Base-by-base conservation (phyloP, 1,284 basidiomycete species). In the Pseudozyma thailandica region DNA sequence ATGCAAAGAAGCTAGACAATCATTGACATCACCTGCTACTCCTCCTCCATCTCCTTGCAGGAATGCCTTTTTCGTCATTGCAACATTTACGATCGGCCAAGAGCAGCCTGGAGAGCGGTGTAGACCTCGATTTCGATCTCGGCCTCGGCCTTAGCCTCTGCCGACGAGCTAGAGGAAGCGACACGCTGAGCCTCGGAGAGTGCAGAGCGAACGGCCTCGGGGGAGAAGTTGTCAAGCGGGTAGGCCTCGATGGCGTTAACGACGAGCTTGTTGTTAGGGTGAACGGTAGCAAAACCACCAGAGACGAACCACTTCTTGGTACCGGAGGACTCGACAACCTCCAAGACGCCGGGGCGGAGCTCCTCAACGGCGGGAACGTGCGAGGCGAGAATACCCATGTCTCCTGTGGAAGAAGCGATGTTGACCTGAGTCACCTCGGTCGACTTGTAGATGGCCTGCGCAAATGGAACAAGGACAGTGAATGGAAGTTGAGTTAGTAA, bases 181-280 rank as follows among this genome's bases (percentile, higher is more conserved):
- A 92, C 91, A 82, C 89, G 90, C 84, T 92, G 87, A 30, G 94
- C 94, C 83, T 98, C 96, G 78, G 90, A 87, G 48, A 98, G 89
- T 83, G 92, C 93, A 35, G 90, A 86, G 75, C 93, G 92, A 77
- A 98, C 88, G 76, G 92, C 92, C 87, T 95, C 93, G 20, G 87
- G 75, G 3, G 93, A 94, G 85, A 96, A 98, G 54, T 90, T 87
- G 68, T 96, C 94, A 31, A 99, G 86, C 43, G 92, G 90, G 79
- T 94, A 95, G 66, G 92, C 96, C 87, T 98, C 96, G 54, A 98
- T 90, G 66, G 91, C 93, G 85, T 98, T 98, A 84, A 98, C 91
- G 42, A 95, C 97, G 62, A 98, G 87, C 78, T 88, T 90, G 88
- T 98, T 99, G 87, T 94, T 94, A 50, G 93, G 92, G 86, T 98